Conservation (phyloP, 345 rosid genomes). For the Balakata baccata region DNA sequence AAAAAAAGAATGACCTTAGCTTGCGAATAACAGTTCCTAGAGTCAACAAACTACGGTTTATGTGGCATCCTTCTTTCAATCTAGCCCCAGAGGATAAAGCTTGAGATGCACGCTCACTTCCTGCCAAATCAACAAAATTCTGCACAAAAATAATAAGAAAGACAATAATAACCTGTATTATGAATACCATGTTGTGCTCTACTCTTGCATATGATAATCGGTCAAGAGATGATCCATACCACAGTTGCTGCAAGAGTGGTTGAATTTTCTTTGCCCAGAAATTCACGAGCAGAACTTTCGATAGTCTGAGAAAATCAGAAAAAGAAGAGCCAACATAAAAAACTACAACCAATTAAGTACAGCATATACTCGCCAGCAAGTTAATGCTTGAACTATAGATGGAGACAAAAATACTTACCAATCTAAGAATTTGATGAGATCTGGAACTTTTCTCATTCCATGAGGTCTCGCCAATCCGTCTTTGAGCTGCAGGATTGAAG, state of each 20-base stretch:
- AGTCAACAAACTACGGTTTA: conserved; percentile 91
- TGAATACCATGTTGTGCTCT: too few relatives aligned
- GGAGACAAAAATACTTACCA: conserved; percentile 40
- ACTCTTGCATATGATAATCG: background rate
- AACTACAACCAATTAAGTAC: background rate
- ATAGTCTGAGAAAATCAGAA: conserved; percentile 52
- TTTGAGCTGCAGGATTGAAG: conserved; percentile 61
- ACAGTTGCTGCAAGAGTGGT: conserved; percentile 87
- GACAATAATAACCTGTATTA: too few relatives aligned
- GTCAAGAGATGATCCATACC: conserved; percentile 42
- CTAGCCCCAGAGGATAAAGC: conserved; percentile 80
- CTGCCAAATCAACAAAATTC: conserved; percentile 96
- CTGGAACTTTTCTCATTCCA: conserved; percentile 94
- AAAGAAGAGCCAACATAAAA: conserved; percentile 9
- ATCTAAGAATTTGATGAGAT: conserved; percentile 96
- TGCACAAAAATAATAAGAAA: conserved; percentile 29
- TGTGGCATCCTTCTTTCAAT: conserved; percentile 97
- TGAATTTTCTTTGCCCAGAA: conserved; percentile 86
- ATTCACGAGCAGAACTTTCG: conserved; percentile 94
- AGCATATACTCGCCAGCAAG: background rate
- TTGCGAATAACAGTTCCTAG: conserved; percentile 93
- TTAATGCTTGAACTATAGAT: conserved; percentile 19
- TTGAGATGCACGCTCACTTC: conserved; percentile 97
- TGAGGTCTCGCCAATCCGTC: conserved; percentile 87
- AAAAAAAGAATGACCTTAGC: conserved; percentile 56